Evolutionary conservation across 805 yeast species (phyloP), one percentile per base, ranked within the genome.

Genomic region (Danielia reshetovae): DNA sequence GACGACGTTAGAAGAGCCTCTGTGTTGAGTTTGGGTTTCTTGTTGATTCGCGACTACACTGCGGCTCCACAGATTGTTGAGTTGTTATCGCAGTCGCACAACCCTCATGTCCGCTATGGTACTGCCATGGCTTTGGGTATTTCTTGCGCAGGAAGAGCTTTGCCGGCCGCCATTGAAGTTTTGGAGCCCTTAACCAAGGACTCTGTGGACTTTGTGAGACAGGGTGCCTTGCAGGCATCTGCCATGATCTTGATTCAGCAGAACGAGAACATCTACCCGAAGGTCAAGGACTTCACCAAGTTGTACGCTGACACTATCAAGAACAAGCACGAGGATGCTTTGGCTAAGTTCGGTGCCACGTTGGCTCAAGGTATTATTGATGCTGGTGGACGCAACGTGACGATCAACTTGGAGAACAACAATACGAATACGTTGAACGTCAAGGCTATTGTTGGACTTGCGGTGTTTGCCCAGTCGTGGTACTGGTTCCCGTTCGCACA

Each of bases 341-440:
- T 93, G 61, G 96, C 97, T 25, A 89, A 88, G 65, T 93, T 90
- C 63, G 98, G 98, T 57, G 97, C 97, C 19, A 86, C 97, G 12
- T 67, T 93, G 32, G 90, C 96, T 10, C 97, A 90, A 67, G 98
- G 98, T 60, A 90, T 93, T 45, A 81, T 93, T 57, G 97, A 93
- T 65, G 98, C 97, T 8, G 97, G 98, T 62, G 98, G 98, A 9
- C 79, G 97, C 57, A 93, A 93, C 52, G 95, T 85, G n/a, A 88
- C 97, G 0, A 88, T 93, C 45, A 84, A 84, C 48, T 70, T 90
- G 32, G 97, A 93, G 60, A 86, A 89, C 58, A 53, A 79, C 16
- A 89, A 88, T 48, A 87, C 96, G 26, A 94, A 88, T 41, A 87
- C 95, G 14, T 73, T 93, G 46, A 90, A 93, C 62, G 79, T 82